Conservation (phyloP, 2,329 filamentous ascomycete species). For the Paraphaeosphaeria minitans region DNA sequence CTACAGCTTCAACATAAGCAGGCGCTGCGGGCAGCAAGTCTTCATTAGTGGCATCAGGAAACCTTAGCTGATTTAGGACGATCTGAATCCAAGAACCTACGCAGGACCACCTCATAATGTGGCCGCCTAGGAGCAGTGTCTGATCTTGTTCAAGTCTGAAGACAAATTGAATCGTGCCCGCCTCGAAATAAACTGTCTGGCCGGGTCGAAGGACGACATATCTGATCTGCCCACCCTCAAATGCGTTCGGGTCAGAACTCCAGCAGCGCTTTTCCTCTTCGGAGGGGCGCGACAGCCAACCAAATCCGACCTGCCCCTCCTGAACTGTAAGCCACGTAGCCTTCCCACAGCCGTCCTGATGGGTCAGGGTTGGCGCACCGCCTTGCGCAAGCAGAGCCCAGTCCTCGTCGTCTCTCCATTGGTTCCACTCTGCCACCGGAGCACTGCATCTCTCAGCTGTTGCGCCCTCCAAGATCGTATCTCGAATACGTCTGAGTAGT, state of each 20-base stretch:
- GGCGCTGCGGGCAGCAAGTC: constrained; percentile 11
- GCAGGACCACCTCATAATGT: constrained; percentile 20
- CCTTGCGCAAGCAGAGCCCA: constrained; percentile 22
- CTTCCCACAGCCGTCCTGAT: constrained; percentile 21
- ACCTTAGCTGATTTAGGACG: constrained; percentile 18
- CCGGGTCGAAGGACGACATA: constrained; percentile 18
- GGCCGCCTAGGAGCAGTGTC: constrained; percentile 19
- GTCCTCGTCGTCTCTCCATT: constrained; percentile 21
- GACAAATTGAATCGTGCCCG: constrained; percentile 22
- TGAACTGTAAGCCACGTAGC: constrained; percentile 19
- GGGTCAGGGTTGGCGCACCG: constrained; percentile 17
- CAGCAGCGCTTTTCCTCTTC: constrained; percentile 16
- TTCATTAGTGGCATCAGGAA: constrained; percentile 20
- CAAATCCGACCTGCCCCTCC: constrained; percentile 15
- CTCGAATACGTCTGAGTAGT: constrained; percentile 13
- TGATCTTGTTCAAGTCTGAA: constrained; percentile 16
- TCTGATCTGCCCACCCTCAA: constrained; percentile 15
- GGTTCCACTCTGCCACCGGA: constrained; percentile 14
- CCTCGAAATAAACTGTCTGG: constrained; percentile 21
- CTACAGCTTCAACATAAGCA: constrained; percentile 19
- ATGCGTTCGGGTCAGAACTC: constrained; percentile 15
- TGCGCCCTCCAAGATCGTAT: constrained; percentile 7
- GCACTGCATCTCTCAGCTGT: constrained; percentile 18
- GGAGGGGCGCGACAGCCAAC: constrained; percentile 17
- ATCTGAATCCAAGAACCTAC: constrained; percentile 19